Percentiles rank a stretch among this genome's conserved stretches.
Evolutionary conservation across 306 rosid genomes (phyloP).

Genomic region (Astragalus glycyphyllos): DNA sequence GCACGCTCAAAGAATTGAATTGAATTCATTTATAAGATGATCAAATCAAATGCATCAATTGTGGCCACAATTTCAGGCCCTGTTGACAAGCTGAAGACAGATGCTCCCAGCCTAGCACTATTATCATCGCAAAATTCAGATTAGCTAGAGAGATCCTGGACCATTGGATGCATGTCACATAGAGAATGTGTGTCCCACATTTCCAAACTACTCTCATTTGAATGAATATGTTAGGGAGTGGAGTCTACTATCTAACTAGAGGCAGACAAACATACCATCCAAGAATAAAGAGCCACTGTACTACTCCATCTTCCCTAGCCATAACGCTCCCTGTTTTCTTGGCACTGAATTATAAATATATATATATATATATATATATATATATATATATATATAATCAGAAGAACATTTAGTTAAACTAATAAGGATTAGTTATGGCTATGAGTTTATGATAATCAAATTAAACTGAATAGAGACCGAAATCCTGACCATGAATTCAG

Average conservation of each 20-base stretch:
- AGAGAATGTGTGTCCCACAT: constrained; percentile 22
- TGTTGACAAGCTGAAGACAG: constrained; percentile 32
- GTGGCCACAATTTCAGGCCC: constrained; percentile 41
- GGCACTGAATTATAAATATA: constrained; percentile 24
- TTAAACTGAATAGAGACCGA: constrained; percentile 11
- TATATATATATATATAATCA: constrained; percentile 18
- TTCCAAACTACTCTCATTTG: constrained; percentile 35
- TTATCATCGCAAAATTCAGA: constrained; percentile 39
- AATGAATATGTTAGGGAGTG: constrained; percentile 23
- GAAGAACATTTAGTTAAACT: too few species aligned
- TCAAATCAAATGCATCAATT: constrained; percentile 28
- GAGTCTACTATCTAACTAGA: too few species aligned
- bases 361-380: constrained; percentile 30
- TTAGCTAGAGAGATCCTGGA: not conserved
- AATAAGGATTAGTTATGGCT: constrained; percentile 22
- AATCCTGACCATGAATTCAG: not conserved
- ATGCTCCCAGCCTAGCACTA: constrained; percentile 13
- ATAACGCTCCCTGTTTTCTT: constrained; percentile 19
- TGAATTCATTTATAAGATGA: not conserved
- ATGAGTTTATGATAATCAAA: not conserved
- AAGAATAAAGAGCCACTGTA: constrained; percentile 30
- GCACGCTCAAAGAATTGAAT: too few species aligned
- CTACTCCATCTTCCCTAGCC: constrained; percentile 12
- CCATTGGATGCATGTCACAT: not conserved
- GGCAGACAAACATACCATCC: constrained; percentile 50